Percentiles rank a stretch among this genome's conserved stretches.
Conservation (phyloP, 2,329 filamentous ascomycete genomes). For the Plectosphaerella plurivora region DNA sequence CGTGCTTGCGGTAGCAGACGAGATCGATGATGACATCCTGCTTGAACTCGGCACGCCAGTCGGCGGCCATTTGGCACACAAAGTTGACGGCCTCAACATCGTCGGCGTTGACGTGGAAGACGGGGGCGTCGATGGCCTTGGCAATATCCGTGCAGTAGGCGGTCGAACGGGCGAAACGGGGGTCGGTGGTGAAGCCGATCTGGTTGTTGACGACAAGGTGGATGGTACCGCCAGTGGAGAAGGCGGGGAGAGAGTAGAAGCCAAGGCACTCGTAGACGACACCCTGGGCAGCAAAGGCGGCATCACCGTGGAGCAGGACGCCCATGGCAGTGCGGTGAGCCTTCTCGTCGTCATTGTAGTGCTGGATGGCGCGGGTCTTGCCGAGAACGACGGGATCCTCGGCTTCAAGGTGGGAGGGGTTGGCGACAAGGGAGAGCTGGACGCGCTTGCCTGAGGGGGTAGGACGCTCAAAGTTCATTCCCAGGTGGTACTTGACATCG, state of each 20-base stretch:
- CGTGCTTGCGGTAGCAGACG: conserved; percentile 98
- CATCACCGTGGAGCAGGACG: conserved; percentile 93
- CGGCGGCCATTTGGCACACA: conserved; percentile 91
- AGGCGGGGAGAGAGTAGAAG: conserved; percentile 91
- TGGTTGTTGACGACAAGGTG: conserved; percentile 99
- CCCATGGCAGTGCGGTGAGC: conserved; percentile 88
- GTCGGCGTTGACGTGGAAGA: conserved; percentile 99
- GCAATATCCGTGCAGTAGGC: conserved; percentile 99
- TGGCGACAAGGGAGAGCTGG: conserved; percentile 97
- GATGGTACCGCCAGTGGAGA: conserved; percentile 95
- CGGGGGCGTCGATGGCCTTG: conserved; percentile 95
- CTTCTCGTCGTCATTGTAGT: conserved; percentile 97
- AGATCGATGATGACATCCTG: conserved; percentile 97
- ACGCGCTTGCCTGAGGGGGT: conserved; percentile 98
- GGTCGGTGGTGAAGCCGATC: conserved; percentile 98
- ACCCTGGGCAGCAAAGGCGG: conserved; percentile 93
- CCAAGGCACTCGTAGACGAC: conserved; percentile 98
- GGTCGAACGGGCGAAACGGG: conserved; percentile 93
- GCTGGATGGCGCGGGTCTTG: conserved; percentile 95
- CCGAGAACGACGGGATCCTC: conserved; percentile 97
- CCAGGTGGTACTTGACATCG: conserved; percentile 98
- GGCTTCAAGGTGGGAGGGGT: conserved; percentile 95
- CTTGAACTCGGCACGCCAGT: conserved; percentile 98
- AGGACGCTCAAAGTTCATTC: conserved; percentile 99
- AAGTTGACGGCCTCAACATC: conserved; percentile 98